Evolutionary conservation across 257 asterid genomes (phyloP).

Genomic region (Ajuga chamaepitys): DNA sequence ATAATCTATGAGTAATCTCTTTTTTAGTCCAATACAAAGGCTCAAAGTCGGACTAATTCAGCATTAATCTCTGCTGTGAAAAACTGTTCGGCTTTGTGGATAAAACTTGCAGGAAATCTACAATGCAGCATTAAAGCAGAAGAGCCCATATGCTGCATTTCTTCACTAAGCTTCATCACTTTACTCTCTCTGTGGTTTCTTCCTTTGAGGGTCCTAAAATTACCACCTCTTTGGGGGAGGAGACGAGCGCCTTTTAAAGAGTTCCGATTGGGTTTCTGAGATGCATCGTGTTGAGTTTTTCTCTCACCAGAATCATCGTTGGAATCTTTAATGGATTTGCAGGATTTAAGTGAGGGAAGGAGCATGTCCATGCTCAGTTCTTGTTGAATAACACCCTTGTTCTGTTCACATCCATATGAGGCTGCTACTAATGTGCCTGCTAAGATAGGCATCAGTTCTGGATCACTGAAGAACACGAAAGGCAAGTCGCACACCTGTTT

Average conservation of each 20-base stretch:
- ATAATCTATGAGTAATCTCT: background rate
- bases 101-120: constrained; percentile 64
- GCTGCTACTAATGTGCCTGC: constrained; percentile 84
- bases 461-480: constrained; percentile 86
- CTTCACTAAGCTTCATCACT: constrained; percentile 48
- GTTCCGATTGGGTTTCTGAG: constrained; percentile 39
- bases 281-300: constrained; percentile 38
- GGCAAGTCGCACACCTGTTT: constrained; percentile 94
- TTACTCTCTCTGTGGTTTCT: constrained; percentile 60
- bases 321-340: constrained; percentile 40
- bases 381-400: constrained; percentile 85
- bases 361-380: constrained; percentile 98
- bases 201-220: constrained; percentile 31
- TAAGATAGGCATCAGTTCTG: constrained; percentile 81
- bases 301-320: constrained; percentile 44
- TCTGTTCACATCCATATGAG: constrained; percentile 87
- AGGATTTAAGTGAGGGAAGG: constrained; percentile 68
- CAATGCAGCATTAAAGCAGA: constrained; percentile 54
- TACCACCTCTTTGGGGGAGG: constrained; percentile 38
- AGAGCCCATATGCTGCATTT: constrained; percentile 29
- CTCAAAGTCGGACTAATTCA: constrained; percentile 17
- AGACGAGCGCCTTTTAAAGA: constrained; percentile 34
- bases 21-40: background rate
- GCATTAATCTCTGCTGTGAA: constrained; percentile 40
- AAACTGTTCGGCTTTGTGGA: constrained; percentile 71